Base-by-base conservation (phyloP, 495 filamentous ascomycete genomes). In the Hypoxylon intermedium region DNA sequence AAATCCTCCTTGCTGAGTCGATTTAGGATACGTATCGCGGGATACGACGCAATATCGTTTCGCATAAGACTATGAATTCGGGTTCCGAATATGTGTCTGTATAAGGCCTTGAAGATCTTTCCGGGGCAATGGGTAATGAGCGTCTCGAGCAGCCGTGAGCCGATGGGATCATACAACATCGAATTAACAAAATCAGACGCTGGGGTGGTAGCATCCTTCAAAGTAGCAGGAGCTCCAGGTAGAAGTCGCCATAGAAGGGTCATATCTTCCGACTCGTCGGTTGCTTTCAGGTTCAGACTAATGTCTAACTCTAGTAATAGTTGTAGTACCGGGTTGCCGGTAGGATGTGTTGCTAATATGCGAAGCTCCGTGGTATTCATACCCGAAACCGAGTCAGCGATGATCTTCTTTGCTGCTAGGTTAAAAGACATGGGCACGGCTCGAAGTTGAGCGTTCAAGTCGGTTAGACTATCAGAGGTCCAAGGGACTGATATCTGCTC, bases 281-380 rank as follows among this genome's bases (percentile, higher is more conserved):
- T 87, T 9, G 67, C 51, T 54, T 90, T 83, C 58, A 86, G 84
- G 18, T 85, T 87, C 41, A 88, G 80, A 0, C 83, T 79, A 26
- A 97, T 79, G 65, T 98, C 94, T 21, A 98, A 75, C 59, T 91
- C 89, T 0, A 98, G 72, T 28, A 98, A 72, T 1, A 98, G 80
- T 66, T 97, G 95, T 2, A 98, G 79, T 1, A 90, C 87, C 0
- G 94, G 94, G 61, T 96, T 96, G 18, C 89, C 94, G 6, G 91
- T 89, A 1, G 88, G 90, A 69, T 98, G 93, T 5, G 85, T 88
- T 1, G 94, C 91, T 48, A 98, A 74, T 2, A 91, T 84, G 9
- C 91, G 83, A 3, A 97, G 78, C 63, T 87, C 86, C 3, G 86
- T 88, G 2, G 87, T 79, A 65, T 89, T 88, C 23, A 97, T 75